phyloP scores from a whole-genome alignment of 352 stramenopile species.

The Globisporangium emineosum region DNA sequence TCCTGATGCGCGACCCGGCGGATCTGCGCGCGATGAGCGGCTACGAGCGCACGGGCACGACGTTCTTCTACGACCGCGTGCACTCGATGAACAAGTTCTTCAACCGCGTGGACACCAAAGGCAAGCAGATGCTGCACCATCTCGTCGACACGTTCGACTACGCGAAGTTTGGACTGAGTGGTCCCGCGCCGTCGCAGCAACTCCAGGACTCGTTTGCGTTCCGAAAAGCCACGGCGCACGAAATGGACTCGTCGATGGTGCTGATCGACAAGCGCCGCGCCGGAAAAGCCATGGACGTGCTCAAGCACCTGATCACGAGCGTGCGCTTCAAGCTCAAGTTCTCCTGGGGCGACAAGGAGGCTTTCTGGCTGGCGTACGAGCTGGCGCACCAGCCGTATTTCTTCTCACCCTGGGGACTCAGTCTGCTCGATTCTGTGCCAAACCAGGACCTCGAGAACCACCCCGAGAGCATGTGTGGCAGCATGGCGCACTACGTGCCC shows the following conservation, averaged over 20 bases:
- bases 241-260: not conserved
- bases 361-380: not conserved
- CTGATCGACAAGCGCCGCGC: not conserved
- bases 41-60: constrained; percentile 45
- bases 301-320: not conserved
- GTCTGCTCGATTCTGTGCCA: not conserved
- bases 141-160: constrained; percentile 49
- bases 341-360: not conserved
- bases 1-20: constrained; percentile 41
- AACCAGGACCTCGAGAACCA: not conserved
- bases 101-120: constrained; percentile 32
- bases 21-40: constrained; percentile 27
- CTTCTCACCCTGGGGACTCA: not conserved
- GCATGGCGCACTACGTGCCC: not conserved
- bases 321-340: not conserved
- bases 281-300: not conserved
- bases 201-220: constrained; percentile 39
- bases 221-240: constrained; percentile 24
- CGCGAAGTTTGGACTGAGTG: constrained; percentile 28
- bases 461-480: not conserved
- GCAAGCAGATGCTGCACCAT: constrained; percentile 33
- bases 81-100: constrained; percentile 22
- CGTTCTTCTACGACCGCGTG: constrained; percentile 69
- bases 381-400: not conserved
- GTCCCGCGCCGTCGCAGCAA: constrained; percentile 31